Conservation (phyloP, 805 yeast species). For the Soucietia sequanensis region DNA sequence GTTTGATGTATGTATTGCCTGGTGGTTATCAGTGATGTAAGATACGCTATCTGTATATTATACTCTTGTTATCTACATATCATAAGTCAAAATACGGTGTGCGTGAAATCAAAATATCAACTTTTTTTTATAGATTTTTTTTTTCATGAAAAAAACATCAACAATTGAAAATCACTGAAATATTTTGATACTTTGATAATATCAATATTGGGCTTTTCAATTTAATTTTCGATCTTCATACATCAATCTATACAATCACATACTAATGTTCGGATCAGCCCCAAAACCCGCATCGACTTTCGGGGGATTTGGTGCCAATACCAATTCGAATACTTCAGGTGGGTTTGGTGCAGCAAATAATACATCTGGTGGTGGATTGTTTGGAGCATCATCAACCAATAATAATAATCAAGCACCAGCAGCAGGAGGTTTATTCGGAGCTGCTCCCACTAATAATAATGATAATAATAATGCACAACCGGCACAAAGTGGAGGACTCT, state of each 20-base stretch:
- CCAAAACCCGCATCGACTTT: slow-evolving; percentile 8
- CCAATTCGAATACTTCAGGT: slow-evolving; percentile 3
- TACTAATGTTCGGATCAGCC: slow-evolving; percentile 14
- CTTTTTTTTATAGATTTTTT: not conserved
- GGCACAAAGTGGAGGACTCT: slow-evolving; percentile 20
- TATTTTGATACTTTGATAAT: too few species aligned
- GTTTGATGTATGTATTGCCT: too few species aligned
- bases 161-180: too few species aligned
- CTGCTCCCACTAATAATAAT: too few species aligned
- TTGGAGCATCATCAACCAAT: slow-evolving; percentile 11
- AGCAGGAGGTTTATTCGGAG: slow-evolving; percentile 8
- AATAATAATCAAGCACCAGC: not conserved
- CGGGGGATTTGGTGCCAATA: slow-evolving; percentile 11
- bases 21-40: too few species aligned
- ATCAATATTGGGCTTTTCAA: too few species aligned
- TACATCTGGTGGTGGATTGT: slow-evolving; percentile 21
- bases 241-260: too few species aligned
- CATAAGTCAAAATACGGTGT: too few species aligned
- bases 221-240: too few species aligned
- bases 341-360: slow-evolving; percentile 8
- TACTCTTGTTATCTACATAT: too few species aligned
- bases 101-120: not conserved
- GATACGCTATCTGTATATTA: too few species aligned
- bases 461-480: not conserved
- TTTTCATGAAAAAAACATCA: too few species aligned